These are phyloP conservation scores for Phlegmacium glaucopus DNA, from an alignment of 768 basidiomycete genomes.

Conservation along the genomic window DNA sequence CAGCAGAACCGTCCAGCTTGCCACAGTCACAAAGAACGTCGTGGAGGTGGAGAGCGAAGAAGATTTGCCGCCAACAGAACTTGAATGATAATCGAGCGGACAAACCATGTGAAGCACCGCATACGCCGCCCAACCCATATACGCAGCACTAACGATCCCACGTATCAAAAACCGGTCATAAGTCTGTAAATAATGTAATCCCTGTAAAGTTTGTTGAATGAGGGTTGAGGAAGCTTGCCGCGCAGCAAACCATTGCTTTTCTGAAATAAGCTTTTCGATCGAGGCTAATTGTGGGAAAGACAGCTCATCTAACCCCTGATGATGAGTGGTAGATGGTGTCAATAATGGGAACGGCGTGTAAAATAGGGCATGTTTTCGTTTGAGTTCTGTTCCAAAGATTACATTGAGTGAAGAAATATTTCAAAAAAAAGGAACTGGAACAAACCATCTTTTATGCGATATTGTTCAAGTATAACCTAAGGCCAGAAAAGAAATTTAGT, in stretches of 20 bases:
- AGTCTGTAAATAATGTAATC: slow-evolving; percentile 78
- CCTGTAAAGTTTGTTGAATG: slow-evolving; percentile 51
- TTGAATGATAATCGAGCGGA: slow-evolving; percentile 28
- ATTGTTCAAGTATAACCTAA: slow-evolving; percentile 73
- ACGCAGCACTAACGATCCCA: slow-evolving; percentile 65
- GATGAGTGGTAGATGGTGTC: slow-evolving; percentile 21
- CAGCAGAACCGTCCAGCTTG: slow-evolving; percentile 23
- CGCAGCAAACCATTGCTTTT: slow-evolving; percentile 44
- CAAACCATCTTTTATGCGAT: slow-evolving; percentile 72
- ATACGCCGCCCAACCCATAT: slow-evolving; percentile 76
- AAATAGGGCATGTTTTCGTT: slow-evolving; percentile 50
- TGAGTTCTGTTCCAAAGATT: slow-evolving; percentile 45
- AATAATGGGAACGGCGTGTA: slow-evolving; percentile 62
- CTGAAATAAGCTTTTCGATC: slow-evolving; percentile 45
- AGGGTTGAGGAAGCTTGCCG: slow-evolving; percentile 47
- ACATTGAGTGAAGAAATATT: slow-evolving; percentile 1
- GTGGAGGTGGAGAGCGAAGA: background rate
- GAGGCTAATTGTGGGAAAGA: background rate
- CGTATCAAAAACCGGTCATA: slow-evolving; percentile 78
- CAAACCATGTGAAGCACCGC: slow-evolving; percentile 56
- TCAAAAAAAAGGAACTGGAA: background rate
- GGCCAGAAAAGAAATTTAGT: background rate
- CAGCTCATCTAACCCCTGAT: slow-evolving; percentile 29
- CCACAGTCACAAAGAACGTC: slow-evolving; percentile 6
- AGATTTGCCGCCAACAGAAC: background rate